Evolutionary conservation across 768 basidiomycete genomes (phyloP), one percentile per base, ranked within the genome.

Genomic region (Rossbeevera mucosa): DNA sequence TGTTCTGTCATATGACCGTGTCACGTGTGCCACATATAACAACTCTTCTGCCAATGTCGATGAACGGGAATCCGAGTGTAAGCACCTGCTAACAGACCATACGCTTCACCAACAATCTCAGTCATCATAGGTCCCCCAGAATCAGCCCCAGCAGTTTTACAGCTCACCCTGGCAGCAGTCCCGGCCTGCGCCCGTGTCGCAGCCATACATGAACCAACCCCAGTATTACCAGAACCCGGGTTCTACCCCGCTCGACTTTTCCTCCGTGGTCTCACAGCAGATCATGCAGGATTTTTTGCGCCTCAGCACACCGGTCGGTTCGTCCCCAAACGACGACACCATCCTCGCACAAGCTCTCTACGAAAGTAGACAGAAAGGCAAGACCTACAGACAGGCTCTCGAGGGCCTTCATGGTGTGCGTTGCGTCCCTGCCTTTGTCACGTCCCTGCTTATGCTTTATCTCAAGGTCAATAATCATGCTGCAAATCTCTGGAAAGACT

Each of bases 401-500:
- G 84, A 88, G 54, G 71, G 72, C 42, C 68, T 88, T 16, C 85
- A 88, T 60, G 81, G 82, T 28, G 86, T 86, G 63, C 58, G 81
- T 70, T 49, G 11, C 2, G 18, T 40, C 48, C n/a, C 24, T 7
- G 40, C 20, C 42, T 40, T 20, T 30, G 28, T 51, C 26, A 21
- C 24, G 13, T 55, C 29, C 53, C 38, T 44, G 1, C 53, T 57
- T 5, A 59, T 22, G 25, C 45, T n/a, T n/a, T n/a, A 22, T 28
- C 28, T 44, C 49, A 29, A 77, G 76, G 66, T 73, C 44, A 75
- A 79, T 40, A 72, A 73, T 24, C 76, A 79, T 33, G 65, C 72
- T 11, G 78, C 85, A 31, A 82, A 75, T 63, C 68, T 85, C 21
- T 90, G 87, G 87, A 89, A 88, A 62, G 88, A 90, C 59, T 88